Evolutionary conservation across 2,329 filamentous ascomycete species (phyloP).

Genomic region (Huntiella bhutanensis): DNA sequence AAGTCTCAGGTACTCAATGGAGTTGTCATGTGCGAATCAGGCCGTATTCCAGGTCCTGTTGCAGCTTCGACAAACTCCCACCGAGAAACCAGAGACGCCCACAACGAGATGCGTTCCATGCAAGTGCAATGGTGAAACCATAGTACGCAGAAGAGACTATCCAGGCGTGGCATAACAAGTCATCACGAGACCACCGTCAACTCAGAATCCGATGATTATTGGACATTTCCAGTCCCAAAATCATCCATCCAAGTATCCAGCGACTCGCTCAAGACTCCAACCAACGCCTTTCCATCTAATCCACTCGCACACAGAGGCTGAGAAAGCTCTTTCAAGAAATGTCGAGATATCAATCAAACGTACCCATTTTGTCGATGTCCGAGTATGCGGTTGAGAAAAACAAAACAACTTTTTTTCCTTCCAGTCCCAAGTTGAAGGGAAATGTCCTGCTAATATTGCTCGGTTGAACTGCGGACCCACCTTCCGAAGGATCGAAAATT

Average conservation of each 20-base stretch:
- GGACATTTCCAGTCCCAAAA: not conserved
- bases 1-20: not conserved
- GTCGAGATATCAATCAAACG: slow-evolving; percentile 9
- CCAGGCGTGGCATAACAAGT: not conserved
- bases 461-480: not conserved
- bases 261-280: not conserved
- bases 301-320: slow-evolving; percentile 34
- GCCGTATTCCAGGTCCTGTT: slow-evolving; percentile 9
- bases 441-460: not conserved
- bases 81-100: not conserved
- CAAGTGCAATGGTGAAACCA: slow-evolving; percentile 9
- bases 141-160: slow-evolving; percentile 10
- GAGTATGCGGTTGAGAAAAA: slow-evolving; percentile 10
- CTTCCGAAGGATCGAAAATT: not conserved
- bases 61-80: not conserved
- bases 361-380: slow-evolving; percentile 12
- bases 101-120: slow-evolving; percentile 3
- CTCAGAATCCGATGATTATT: too few relatives aligned
- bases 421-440: not conserved
- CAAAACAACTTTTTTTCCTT: not conserved
- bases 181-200: not conserved
- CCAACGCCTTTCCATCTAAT: slow-evolving; percentile 13
- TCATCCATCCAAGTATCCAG: not conserved
- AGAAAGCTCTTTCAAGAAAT: slow-evolving; percentile 14
- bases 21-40: not conserved